These are phyloP conservation scores for Chalaropsis ovoidea DNA, from an alignment of 2,329 filamentous ascomycete species.

Conservation along the genomic window DNA sequence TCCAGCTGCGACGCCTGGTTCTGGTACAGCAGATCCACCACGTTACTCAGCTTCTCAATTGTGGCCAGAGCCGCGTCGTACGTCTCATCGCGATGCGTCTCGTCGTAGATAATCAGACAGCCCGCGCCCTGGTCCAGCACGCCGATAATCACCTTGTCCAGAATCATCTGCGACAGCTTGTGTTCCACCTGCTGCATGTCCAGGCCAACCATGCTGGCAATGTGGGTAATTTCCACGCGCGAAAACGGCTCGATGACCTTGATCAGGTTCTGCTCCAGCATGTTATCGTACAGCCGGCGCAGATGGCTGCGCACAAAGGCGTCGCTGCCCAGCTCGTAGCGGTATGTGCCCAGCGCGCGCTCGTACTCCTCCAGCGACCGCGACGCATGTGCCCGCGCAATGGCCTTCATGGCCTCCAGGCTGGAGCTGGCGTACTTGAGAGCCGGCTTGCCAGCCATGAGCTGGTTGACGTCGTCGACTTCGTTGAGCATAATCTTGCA, in stretches of 20 bases:
- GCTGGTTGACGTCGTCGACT: slow-evolving; percentile 86
- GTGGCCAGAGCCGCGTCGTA: slow-evolving; percentile 92
- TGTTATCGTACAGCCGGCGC: slow-evolving; percentile 89
- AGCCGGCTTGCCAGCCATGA: slow-evolving; percentile 93
- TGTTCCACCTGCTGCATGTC: slow-evolving; percentile 95
- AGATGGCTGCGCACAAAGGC: slow-evolving; percentile 96
- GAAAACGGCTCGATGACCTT: slow-evolving; percentile 99
- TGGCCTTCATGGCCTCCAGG: slow-evolving; percentile 97
- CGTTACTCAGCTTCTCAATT: slow-evolving; percentile 92
- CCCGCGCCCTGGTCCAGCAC: slow-evolving; percentile 96
- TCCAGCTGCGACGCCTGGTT: slow-evolving; percentile 95
- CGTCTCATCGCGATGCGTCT: slow-evolving; percentile 82
- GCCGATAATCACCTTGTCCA: slow-evolving; percentile 97
- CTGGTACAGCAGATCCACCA: slow-evolving; percentile 94
- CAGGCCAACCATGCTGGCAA: slow-evolving; percentile 93
- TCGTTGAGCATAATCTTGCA: slow-evolving; percentile 99
- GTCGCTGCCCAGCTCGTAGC: slow-evolving; percentile 87
- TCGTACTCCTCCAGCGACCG: slow-evolving; percentile 96
- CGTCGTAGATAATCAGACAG: slow-evolving; percentile 93
- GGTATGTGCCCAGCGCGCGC: slow-evolving; percentile 77
- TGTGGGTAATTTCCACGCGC: slow-evolving; percentile 89
- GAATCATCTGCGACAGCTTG: slow-evolving; percentile 98
- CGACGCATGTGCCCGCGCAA: slow-evolving; percentile 89
- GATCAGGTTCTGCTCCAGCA: slow-evolving; percentile 98
- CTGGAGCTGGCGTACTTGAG: slow-evolving; percentile 92